Conservation (phyloP, 768 basidiomycete species). For the Hygrophoropsis aurantiaca region DNA sequence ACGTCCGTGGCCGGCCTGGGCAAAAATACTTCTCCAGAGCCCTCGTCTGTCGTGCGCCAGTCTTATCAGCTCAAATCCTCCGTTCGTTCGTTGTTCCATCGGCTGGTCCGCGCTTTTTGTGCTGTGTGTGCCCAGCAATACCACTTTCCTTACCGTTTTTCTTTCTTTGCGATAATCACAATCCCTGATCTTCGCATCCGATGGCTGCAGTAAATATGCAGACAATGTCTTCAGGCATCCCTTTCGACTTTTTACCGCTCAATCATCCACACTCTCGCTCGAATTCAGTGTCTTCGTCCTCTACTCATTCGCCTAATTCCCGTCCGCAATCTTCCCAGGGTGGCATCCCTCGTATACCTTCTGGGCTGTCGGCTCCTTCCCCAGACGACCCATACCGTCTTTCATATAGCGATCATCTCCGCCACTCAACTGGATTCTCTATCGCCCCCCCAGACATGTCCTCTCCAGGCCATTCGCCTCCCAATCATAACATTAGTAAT, state of each 20-base stretch:
- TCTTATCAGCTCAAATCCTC: not conserved
- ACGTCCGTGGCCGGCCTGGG: not conserved
- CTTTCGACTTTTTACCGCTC: conserved; percentile 70
- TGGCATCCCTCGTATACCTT: conserved; percentile 50
- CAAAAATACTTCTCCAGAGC: not conserved
- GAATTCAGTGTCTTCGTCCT: conserved; percentile 74
- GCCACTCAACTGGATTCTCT: conserved; percentile 46
- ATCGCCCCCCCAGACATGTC: conserved; percentile 38
- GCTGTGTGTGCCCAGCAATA: conserved; percentile 32
- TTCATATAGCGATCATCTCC: conserved; percentile 54
- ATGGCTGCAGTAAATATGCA: conserved; percentile 80
- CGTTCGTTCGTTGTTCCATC: conserved; percentile 21
- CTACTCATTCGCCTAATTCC: conserved; percentile 69
- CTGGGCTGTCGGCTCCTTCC: conserved; percentile 44
- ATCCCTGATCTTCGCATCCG: conserved; percentile 18
- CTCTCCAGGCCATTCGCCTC: conserved; percentile 61
- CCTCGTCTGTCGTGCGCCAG: not conserved
- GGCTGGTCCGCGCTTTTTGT: conserved; percentile 59
- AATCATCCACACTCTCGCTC: conserved; percentile 72
- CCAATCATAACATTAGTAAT: conserved; percentile 74
- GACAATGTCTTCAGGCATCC: conserved; percentile 63
- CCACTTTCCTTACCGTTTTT: conserved; percentile 38
- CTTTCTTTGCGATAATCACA: conserved; percentile 2
- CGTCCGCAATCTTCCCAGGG: conserved; percentile 81
- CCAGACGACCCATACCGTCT: conserved; percentile 73